Conservation (phyloP, 140 eudicot species). For the Anethum foeniculum region DNA sequence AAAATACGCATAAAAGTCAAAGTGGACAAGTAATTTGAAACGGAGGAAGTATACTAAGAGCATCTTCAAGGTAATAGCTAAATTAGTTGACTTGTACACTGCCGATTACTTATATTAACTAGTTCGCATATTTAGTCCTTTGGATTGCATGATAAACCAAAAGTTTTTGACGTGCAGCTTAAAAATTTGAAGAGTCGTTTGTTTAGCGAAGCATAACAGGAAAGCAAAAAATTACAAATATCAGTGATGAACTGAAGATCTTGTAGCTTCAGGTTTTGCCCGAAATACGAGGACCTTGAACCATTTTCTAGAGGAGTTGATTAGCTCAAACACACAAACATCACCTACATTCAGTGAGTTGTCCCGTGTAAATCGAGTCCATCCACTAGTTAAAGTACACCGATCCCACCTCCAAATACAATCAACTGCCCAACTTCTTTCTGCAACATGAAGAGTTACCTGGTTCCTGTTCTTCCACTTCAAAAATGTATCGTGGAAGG, state of each 20-base stretch:
- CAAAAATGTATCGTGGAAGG: neutral
- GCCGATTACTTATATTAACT: too few relatives aligned
- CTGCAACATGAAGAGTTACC: constrained; percentile 2
- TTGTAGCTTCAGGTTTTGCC: neutral
- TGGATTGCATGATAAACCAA: neutral
- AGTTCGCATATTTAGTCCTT: neutral
- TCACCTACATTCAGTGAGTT: constrained; percentile 20
- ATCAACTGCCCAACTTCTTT: constrained; percentile 14
- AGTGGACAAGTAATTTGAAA: too few relatives aligned
- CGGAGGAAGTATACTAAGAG: too few relatives aligned
- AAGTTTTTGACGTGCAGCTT: neutral
- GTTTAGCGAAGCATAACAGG: too few relatives aligned
- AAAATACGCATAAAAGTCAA: too few relatives aligned
- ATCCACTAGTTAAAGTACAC: constrained; percentile 13
- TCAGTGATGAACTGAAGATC: neutral
- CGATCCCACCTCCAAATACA: neutral
- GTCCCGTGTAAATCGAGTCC: constrained; percentile 22
- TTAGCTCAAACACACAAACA: constrained; percentile 35
- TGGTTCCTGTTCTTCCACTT: neutral
- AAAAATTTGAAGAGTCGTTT: too few relatives aligned
- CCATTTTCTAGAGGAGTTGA: neutral
- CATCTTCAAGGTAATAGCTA: too few relatives aligned
- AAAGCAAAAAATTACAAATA: neutral
- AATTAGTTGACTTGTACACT: too few relatives aligned
- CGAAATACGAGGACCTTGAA: constrained; percentile 13